These are phyloP conservation scores for Geotrichum aggregatum DNA, from an alignment of 1,139 yeast genomes.

Conservation along the genomic window DNA sequence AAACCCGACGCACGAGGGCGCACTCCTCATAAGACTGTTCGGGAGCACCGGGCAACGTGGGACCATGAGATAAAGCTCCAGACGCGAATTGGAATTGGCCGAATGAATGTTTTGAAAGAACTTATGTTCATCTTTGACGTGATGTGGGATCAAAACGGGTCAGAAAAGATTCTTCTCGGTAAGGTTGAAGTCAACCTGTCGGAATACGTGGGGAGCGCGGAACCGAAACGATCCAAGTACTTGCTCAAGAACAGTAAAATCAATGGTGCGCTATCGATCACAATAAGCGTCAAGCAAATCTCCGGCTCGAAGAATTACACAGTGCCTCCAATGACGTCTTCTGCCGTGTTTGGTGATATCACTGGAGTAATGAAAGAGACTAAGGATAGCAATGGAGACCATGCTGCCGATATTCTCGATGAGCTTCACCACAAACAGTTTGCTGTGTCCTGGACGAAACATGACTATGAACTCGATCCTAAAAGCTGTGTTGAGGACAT, in stretches of 20 bases:
- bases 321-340: constrained; percentile 24
- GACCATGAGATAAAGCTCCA: constrained; percentile 40
- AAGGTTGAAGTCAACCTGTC: constrained; percentile 61
- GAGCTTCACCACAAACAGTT: constrained; percentile 56
- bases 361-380: constrained; percentile 21
- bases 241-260: constrained; percentile 73
- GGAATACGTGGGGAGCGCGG: constrained; percentile 58
- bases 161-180: constrained; percentile 53
- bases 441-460: constrained; percentile 74
- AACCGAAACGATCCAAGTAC: constrained; percentile 56
- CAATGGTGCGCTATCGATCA: constrained; percentile 64
- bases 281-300: constrained; percentile 45
- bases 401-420: constrained; percentile 9
- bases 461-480: constrained; percentile 70
- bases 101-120: constrained; percentile 33
- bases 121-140: constrained; percentile 38
- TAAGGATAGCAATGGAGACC: constrained; percentile 11
- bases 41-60: constrained; percentile 51
- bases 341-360: constrained; percentile 22
- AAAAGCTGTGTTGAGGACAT: constrained; percentile 72
- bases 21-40: constrained; percentile 45
- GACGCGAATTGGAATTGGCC: constrained; percentile 45
- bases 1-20: constrained; percentile 45
- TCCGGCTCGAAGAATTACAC: constrained; percentile 43
- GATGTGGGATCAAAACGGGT: constrained; percentile 35